A percentile compares a stretch with the other conserved stretches of the same genome.
Evolutionary conservation across 352 stramenopile genomes (phyloP).

Genomic region (Discostella stelligera): DNA sequence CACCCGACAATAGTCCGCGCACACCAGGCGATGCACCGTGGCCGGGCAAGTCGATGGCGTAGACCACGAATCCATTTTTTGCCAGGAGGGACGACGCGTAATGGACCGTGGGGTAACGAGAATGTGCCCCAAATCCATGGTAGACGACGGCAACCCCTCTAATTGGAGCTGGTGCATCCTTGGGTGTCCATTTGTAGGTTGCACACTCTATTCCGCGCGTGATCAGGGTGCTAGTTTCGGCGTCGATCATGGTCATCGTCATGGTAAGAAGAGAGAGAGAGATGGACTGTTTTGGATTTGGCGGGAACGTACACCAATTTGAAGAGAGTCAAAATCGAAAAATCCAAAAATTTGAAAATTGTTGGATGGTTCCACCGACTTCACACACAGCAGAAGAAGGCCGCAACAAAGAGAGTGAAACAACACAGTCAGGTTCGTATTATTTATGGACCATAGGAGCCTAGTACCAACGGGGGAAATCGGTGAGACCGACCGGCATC

Average conservation of each 20-base stretch:
- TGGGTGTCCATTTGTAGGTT: slow-evolving; percentile 45
- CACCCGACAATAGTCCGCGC: slow-evolving; percentile 58
- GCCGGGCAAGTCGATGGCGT: slow-evolving; percentile 67
- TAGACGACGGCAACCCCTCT: slow-evolving; percentile 47
- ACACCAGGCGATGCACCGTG: slow-evolving; percentile 68
- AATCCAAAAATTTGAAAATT: too few species aligned
- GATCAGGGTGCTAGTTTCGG: slow-evolving; percentile 26
- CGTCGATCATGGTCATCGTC: background rate
- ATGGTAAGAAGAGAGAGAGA: too few species aligned
- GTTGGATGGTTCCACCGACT: too few species aligned
- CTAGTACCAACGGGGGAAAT: slow-evolving; percentile 1
- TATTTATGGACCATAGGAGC: background rate
- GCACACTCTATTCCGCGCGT: slow-evolving; percentile 44
- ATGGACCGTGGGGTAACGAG: slow-evolving; percentile 69
- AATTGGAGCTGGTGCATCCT: slow-evolving; percentile 2
- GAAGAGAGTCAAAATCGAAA: too few species aligned
- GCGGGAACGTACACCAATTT: too few species aligned
- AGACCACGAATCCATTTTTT: slow-evolving; percentile 55
- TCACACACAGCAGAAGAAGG: too few species aligned
- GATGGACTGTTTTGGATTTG: too few species aligned
- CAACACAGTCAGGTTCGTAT: background rate
- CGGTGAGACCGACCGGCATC: slow-evolving; percentile 8
- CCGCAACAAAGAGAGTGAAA: background rate
- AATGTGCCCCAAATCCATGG: slow-evolving; percentile 71
- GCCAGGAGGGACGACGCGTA: slow-evolving; percentile 72